A percentile compares a stretch with the other conserved stretches of the same genome.
phyloP scores from a whole-genome alignment of 495 filamentous ascomycete species.

The Antarctomyces pellizariae region DNA sequence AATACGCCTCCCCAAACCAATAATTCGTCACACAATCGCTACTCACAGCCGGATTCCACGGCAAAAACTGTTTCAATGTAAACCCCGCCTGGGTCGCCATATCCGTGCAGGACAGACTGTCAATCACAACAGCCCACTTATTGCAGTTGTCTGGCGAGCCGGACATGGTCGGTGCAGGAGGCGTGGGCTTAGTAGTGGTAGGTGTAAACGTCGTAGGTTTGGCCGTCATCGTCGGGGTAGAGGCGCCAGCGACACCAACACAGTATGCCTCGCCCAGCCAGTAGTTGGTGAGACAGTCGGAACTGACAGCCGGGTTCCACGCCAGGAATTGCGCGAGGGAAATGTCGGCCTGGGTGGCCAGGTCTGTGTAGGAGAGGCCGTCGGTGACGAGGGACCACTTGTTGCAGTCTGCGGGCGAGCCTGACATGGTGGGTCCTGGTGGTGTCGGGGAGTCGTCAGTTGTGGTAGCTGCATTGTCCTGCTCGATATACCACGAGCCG shows the following conservation, averaged over 20 bases:
- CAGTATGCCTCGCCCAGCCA: constrained; percentile 10
- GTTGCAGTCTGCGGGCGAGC: constrained; percentile 9
- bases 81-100: no score
- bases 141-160: no score
- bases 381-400: constrained; percentile 6
- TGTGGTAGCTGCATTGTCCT: neutral
- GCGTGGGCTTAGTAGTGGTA: no score
- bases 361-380: constrained; percentile 1
- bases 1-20: no score
- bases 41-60: no score
- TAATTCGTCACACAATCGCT: no score
- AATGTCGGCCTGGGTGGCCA: constrained; percentile 5
- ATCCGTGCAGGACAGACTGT: no score
- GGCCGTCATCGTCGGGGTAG: no score
- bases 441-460: constrained; percentile 1
- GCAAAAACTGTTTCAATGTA: no score
- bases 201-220: no score
- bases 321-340: constrained; percentile 5
- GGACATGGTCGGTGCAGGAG: no score
- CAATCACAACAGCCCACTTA: no score
- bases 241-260: constrained; percentile 6
- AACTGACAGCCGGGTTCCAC: constrained; percentile 8
- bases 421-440: constrained; percentile 8
- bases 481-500: constrained; percentile 5
- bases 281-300: constrained; percentile 5